Evolutionary conservation across 2,329 filamentous ascomycete species (phyloP), one percentile per base, ranked within the genome.

Genomic region (Lachnellula suecica): DNA sequence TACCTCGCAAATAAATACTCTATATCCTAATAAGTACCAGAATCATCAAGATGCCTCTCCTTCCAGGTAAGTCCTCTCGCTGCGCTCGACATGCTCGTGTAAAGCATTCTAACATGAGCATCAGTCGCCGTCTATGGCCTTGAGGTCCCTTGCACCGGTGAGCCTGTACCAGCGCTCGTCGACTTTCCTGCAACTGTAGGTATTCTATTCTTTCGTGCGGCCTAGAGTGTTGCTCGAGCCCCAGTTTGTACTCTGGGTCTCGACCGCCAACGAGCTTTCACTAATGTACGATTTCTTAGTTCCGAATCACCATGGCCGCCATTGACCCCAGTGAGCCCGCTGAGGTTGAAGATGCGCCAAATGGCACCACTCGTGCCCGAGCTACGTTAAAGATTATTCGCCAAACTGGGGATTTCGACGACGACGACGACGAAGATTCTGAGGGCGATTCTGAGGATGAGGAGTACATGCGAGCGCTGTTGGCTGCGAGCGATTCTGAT

Each of bases 301-400:
- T 97, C 77, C 91, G 91, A 71, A 91, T 99, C 69, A 97, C 92
- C 67, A 99, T 99, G 94, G 94, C 95, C 66, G 94, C 94, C 61
- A 87, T 99, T 71, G 93, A 99, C 71, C 94, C 94, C 53, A 91
- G 84, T 66, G 89, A 89, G 65, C 79, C 84, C 63, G 81, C 85
- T 31, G 81, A 90, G 71, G 78, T 79, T 53, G 84, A 86, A 62
- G 78, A 79, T 52, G 79, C 81, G 47, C 80, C 79, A 64, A 83
- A 85, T 66, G 72, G 82, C 54, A 82, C 82, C 64, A 72, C 74
- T 52, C 73, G 84, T 57, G 82, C 86, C 64, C 88, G 92, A 64
- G 88, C 94, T 49, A 99, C 94, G 47, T 79, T 99, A 66, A 96
- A 94, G 77, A 81, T 99, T 63, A 81, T 97, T 70, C 93, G 93